Base-by-base conservation (phyloP, 1,284 basidiomycete species). In the Ustilago vetiveriae region DNA sequence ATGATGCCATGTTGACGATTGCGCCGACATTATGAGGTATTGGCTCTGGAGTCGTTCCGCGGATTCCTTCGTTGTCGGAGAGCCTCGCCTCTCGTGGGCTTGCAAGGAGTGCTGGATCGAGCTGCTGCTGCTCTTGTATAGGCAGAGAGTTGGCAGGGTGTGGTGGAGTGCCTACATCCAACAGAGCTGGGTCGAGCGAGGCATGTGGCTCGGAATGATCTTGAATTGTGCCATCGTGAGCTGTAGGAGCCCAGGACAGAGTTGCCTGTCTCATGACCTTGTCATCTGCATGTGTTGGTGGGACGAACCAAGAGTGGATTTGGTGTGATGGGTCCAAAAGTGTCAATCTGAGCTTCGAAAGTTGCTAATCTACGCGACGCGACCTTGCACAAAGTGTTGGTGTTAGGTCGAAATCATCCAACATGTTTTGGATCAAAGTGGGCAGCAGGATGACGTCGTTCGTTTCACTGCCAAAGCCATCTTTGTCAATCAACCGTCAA, bases 241-340 rank as follows among this genome's bases (percentile, higher is more conserved):
- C 30, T 19, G 47, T 43, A 47, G 52, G 40, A 38, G 43, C 65
- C 58, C 65, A 68, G 30, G 58, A 49, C 50, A 68, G 26, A 39
- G 54, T 63, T 8, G 54, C 46, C 29, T 68, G 65, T 55, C 45
- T 68, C 65, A 68, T 68, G 46, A 38, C 51, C 36, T 42, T 32
- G 43, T 27, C 62, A 50, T 65, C 13, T 26, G 40, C 26, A 11
- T 38, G 32, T 24, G 24, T 21, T 26, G 16, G n/a, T 33, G 26
- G 35, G n/a, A 7, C 14, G n/a, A n/a, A n/a, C n/a, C n/a, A n/a
- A n/a, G n/a, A n/a, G n/a, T n/a, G n/a, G n/a, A n/a, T n/a, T n/a
- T n/a, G n/a, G n/a, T 6, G 8, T 21, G 36, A 21, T 19, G 19
- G 35, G 17, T 30, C 30, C 3, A 19, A 26, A 40, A 23, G 52